Percentiles rank a stretch among this genome's conserved stretches.
Evolutionary conservation across 2,329 filamentous ascomycete species (phyloP).

Genomic region (Colletotrichum tabaci): DNA sequence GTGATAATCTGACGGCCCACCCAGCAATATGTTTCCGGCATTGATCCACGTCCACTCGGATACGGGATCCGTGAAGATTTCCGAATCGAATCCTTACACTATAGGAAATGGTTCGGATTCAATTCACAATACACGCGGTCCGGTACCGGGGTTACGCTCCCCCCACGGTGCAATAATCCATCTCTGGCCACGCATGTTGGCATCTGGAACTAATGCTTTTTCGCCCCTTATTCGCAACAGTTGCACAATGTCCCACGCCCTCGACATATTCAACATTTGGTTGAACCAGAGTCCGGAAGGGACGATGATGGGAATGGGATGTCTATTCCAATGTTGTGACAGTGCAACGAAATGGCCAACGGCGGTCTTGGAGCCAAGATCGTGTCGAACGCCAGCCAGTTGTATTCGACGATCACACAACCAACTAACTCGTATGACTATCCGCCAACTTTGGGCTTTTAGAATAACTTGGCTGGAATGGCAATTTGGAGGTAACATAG

Average conservation of each 20-base stretch:
- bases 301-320: neutral
- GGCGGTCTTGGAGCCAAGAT: neutral
- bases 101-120: no score
- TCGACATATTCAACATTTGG: neutral
- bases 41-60: neutral
- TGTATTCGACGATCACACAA: neutral
- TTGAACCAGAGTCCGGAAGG: neutral
- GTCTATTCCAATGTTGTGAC: neutral
- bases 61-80: neutral
- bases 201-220: neutral
- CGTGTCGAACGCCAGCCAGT: neutral
- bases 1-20: slow-evolving; percentile 5
- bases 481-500: neutral
- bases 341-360: neutral
- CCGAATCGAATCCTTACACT: no score
- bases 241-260: no score
- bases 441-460: neutral
- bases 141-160: neutral
- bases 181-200: no score
- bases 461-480: neutral
- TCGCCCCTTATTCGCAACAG: neutral
- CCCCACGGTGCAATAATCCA: neutral
- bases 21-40: neutral
- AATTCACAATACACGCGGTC: no score
- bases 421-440: neutral